phyloP scores from a whole-genome alignment of 306 rosid genomes.

The Pyrus betulifolia region DNA sequence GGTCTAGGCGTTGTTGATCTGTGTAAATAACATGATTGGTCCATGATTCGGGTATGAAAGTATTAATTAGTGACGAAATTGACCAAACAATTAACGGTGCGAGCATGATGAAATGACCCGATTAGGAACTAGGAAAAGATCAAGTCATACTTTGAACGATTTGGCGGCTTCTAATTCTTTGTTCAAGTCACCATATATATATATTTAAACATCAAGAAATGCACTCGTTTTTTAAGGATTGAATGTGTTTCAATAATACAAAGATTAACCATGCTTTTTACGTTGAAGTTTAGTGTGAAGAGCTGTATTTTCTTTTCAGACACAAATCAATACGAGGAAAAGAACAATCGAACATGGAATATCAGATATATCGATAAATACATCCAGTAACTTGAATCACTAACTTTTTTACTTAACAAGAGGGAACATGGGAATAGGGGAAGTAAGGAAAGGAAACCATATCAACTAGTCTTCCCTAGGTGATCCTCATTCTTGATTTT shows the following conservation, averaged over 20 bases:
- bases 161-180: neutral
- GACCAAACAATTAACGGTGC: neutral
- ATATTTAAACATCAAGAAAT: neutral
- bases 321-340: too few relatives aligned
- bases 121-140: too few relatives aligned
- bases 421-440: too few relatives aligned
- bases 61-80: neutral
- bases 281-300: too few relatives aligned
- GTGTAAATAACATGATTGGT: neutral
- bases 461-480: too few relatives aligned
- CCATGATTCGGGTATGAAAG: too few relatives aligned
- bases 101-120: neutral
- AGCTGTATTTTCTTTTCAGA: neutral
- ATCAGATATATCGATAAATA: too few relatives aligned
- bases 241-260: neutral
- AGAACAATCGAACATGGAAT: too few relatives aligned
- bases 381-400: too few relatives aligned
- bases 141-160: neutral
- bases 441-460: too few relatives aligned
- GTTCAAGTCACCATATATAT: neutral
- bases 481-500: too few relatives aligned
- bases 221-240: neutral
- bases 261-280: neutral
- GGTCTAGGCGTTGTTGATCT: neutral
- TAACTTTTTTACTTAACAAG: too few relatives aligned